Base-by-base conservation (phyloP, 805 yeast species). In the Isabelozyma rhagii region DNA sequence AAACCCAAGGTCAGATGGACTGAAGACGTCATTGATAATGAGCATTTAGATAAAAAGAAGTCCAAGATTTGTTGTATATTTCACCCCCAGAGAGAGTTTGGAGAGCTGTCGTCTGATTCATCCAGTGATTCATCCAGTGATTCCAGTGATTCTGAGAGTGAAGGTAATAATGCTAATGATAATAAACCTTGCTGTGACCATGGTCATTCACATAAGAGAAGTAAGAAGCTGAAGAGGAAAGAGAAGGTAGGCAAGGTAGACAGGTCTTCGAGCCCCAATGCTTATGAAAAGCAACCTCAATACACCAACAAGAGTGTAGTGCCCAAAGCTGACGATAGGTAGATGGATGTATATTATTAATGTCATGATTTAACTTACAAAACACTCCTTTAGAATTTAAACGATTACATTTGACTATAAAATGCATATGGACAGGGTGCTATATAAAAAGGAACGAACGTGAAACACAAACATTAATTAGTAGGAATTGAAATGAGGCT, bases 1-100 rank as follows among this genome's bases (percentile, higher is more conserved):
- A 69, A 77, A 47, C 76, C 83, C 10, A 75, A 80, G 40, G 97
- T 93, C 0, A 76, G 83, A 47, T 93, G 97, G 97, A 76, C 84
- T 7, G 88, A 86, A 38, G 96, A 85, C 43, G 92, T 89, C 3
- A 77, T 94, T 4, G 98, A 93, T 65, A 93, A 93, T 64, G 99
- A 93, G 68, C 69, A 87, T 62, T 75, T 94, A 87, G 80, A 86
- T 61, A 89, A 82, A 71, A 94, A 94, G 72, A 91, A 90, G 63
- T 82, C 96, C 10, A 93, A 93, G 67, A 86, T 88, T n/a, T 89
- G 96, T 60, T 88, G 96, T 56, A 88, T 89, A 8, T 88, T 82
- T 74, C 87, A 92, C 74, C 94, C 97, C 49, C 84, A 88, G 47
- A 71, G 75, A 18, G 79, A 77, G 47, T 79, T 78, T 55, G 85